phyloP scores from a whole-genome alignment of 1,284 basidiomycete genomes.

The Singerocomus rubriflavus region DNA sequence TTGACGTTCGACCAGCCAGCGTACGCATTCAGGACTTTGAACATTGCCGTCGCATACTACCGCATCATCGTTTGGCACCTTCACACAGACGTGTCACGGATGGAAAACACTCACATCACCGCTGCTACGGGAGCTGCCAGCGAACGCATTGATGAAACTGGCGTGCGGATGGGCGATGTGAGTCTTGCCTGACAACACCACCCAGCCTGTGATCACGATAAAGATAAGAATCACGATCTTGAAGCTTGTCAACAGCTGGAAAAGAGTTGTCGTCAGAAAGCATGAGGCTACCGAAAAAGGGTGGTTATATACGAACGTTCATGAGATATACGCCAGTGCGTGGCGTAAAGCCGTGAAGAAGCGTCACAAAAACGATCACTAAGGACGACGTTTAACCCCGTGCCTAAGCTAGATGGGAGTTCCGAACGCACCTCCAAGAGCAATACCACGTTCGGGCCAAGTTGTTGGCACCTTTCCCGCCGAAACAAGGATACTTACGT shows the following conservation, averaged over 20 bases:
- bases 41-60: slow-evolving; percentile 55
- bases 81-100: background rate
- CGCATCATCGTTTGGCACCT: background rate
- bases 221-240: slow-evolving; percentile 29
- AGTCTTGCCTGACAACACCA: slow-evolving; percentile 49
- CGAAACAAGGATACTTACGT: slow-evolving; percentile 45
- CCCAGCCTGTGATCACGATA: slow-evolving; percentile 40
- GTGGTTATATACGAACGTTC: slow-evolving; percentile 37
- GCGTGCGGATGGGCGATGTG: slow-evolving; percentile 40
- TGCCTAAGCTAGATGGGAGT: background rate
- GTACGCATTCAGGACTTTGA: slow-evolving; percentile 57
- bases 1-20: slow-evolving; percentile 53
- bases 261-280: background rate
- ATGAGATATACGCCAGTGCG: slow-evolving; percentile 45
- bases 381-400: background rate
- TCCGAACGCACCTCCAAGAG: slow-evolving; percentile 43
- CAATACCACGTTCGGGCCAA: slow-evolving; percentile 58
- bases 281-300: background rate
- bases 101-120: slow-evolving; percentile 35
- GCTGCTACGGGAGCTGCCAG: slow-evolving; percentile 45
- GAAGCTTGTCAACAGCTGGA: slow-evolving; percentile 20
- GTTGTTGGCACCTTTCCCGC: slow-evolving; percentile 40
- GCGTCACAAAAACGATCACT: slow-evolving; percentile 45
- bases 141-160: slow-evolving; percentile 49
- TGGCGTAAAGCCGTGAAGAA: slow-evolving; percentile 47